Conservation (phyloP, 345 rosid genomes). For the Sonneratia alba region DNA sequence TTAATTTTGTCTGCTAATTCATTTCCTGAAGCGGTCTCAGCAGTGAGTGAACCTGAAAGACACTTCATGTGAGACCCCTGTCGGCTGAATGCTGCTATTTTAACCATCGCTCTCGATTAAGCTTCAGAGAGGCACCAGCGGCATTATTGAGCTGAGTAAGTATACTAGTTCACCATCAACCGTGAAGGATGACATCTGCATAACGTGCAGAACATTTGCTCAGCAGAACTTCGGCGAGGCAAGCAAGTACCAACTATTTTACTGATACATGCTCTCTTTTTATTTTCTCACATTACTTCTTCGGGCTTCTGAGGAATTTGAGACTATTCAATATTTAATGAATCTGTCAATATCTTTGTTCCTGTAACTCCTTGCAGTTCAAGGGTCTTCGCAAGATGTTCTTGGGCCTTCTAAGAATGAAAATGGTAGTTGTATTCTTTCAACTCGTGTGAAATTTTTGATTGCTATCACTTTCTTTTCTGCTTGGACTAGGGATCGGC, state of each 20-base stretch:
- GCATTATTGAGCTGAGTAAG: neutral
- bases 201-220: neutral
- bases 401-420: neutral
- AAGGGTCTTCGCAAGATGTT: neutral
- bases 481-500: neutral
- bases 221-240: neutral
- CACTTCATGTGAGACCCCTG: no score
- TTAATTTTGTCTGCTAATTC: neutral
- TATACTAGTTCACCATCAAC: neutral
- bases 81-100: neutral
- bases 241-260: neutral
- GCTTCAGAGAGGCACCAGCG: conserved; percentile 1
- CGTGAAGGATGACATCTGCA: neutral
- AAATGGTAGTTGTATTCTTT: neutral
- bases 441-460: neutral
- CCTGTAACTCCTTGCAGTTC: neutral
- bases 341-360: neutral
- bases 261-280: neutral
- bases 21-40: neutral
- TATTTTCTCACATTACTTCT: neutral
- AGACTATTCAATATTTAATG: neutral
- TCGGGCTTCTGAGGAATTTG: neutral
- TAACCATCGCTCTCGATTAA: neutral
- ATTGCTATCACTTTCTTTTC: neutral
- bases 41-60: neutral